A percentile compares a stretch with the other conserved stretches of the same genome.
Conservation (phyloP, 108 stramenopile genomes). For the Pseudonitzschia pungens region DNA sequence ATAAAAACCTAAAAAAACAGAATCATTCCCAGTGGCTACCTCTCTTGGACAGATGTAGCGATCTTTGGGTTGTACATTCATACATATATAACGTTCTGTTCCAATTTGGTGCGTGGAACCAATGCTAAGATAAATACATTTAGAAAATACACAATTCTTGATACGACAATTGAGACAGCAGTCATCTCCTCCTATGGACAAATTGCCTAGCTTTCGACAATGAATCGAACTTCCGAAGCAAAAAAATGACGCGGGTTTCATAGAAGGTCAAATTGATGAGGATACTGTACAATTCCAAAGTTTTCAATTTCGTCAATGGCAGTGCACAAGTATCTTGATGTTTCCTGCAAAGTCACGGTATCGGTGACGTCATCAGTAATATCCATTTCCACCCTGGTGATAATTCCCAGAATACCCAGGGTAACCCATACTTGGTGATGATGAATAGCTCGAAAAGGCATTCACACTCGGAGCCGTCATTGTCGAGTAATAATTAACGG, state of each 20-base stretch:
- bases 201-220: too few relatives aligned
- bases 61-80: background rate
- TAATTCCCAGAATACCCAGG: constrained; percentile 1
- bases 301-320: too few relatives aligned
- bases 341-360: too few relatives aligned
- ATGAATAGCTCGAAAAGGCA: background rate
- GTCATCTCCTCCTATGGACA: too few relatives aligned
- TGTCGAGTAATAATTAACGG: background rate
- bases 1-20: background rate
- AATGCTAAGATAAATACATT: background rate
- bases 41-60: constrained; percentile 13
- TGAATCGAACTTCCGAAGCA: too few relatives aligned
- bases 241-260: too few relatives aligned
- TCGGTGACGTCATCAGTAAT: background rate
- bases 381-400: background rate
- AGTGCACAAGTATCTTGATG: background rate
- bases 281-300: too few relatives aligned
- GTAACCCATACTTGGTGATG: background rate
- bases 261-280: too few relatives aligned
- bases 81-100: background rate
- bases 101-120: background rate
- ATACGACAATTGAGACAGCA: background rate
- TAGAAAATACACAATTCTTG: background rate
- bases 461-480: background rate
- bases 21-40: background rate